Evolutionary conservation across 2,329 filamentous ascomycete species (phyloP).

Genomic region (Aspergillus latus): DNA sequence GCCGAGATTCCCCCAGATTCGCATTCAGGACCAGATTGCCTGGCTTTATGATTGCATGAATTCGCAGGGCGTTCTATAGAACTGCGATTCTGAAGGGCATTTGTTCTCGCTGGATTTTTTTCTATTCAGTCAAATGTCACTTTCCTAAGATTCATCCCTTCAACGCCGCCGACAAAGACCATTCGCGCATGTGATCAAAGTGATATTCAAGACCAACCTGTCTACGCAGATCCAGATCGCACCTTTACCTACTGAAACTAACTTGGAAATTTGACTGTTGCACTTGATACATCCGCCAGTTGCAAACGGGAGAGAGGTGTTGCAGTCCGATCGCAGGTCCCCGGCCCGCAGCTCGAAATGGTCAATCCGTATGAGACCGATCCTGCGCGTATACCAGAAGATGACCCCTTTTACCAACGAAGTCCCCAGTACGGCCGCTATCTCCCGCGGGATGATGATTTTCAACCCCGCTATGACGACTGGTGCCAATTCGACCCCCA

Average conservation of each 20-base stretch:
- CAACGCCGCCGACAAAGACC: constrained; percentile 6
- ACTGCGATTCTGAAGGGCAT: background rate
- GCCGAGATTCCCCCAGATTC: constrained; percentile 5
- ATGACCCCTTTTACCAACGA: constrained; percentile 36
- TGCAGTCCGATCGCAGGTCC: constrained; percentile 1
- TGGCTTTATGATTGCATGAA: background rate
- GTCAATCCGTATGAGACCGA: constrained; percentile 39
- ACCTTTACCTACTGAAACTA: background rate
- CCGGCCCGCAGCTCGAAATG: constrained; percentile 13
- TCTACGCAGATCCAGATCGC: background rate
- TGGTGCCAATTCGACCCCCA: constrained; percentile 35
- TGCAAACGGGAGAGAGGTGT: background rate
- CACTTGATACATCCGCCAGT: background rate
- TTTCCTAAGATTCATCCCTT: background rate
- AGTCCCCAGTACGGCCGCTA: constrained; percentile 39
- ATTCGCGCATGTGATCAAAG: constrained; percentile 9
- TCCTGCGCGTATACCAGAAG: constrained; percentile 29
- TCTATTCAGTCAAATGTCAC: background rate
- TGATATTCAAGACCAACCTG: background rate
- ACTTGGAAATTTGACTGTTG: no score
- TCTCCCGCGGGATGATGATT: constrained; percentile 34
- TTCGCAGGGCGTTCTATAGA: background rate
- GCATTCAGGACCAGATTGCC: background rate
- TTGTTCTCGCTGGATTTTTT: background rate
- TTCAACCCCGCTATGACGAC: constrained; percentile 34